Evolutionary conservation across 2,329 filamentous ascomycete species (phyloP), one percentile per base, ranked within the genome.

Genomic region (Fusarium sp.): DNA sequence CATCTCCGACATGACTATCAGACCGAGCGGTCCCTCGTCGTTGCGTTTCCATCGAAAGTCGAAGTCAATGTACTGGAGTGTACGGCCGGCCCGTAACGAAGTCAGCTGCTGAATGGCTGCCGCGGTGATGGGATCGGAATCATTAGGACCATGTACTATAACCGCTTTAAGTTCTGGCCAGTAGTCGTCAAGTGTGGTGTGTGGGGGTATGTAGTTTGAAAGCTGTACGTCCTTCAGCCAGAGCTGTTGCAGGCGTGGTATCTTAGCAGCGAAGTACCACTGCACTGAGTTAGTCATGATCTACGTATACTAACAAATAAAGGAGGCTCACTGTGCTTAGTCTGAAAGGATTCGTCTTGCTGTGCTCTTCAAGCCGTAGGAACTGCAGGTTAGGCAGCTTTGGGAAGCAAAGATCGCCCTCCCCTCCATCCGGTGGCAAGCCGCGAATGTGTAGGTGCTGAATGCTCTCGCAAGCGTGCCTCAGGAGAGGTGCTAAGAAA

Each of bases 131-230:
- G 58, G 66, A 45, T 72, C 70, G 34, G 68, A 72, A 39, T 62
- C 63, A 24, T 52, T 67, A 33, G 59, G 62, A 24, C 72, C 76
- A 14, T 57, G 66, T 20, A 76, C 66, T 22, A 76, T 67, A 17
- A 81, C 58, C 2, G 68, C 75, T 49, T 76, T 75, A 34, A 82
- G 73, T 13, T 73, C 61, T 18, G 58, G 57, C 79, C 79, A 81
- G 15, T 75, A 39, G 7, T 50, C 42, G 31, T 74, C 57, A 51
- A 75, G 69, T 20, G 58, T 28, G 6, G 52, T 43, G 5, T 72
- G 52, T 28, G 45, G 38, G 5, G 50, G 45, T 3, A 66, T 42
- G 14, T 57, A 57, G 2, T 43, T 52, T 31, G 54, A 66, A 11
- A 78, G 62, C 9, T 73, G 68, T 3, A 76, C 66, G 10, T 76